A percentile compares a stretch with the other conserved stretches of the same genome.
Conservation (phyloP, 2,329 filamentous ascomycete genomes). For the Neonectria sp. region DNA sequence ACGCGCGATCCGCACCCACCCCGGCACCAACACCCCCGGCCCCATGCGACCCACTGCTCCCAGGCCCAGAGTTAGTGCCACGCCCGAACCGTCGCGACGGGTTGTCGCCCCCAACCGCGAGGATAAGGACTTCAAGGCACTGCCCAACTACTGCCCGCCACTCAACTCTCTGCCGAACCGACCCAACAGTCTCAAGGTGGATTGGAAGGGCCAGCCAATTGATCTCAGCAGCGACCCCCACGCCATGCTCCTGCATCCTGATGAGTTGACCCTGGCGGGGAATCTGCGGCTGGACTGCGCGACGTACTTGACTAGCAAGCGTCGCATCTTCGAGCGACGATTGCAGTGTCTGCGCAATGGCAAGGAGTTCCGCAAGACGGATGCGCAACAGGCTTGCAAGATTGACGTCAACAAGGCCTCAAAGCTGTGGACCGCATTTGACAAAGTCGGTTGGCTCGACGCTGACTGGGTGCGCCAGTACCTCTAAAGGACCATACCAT, state of each 20-base stretch:
- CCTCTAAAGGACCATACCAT: slow-evolving; percentile 41
- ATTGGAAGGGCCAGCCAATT: slow-evolving; percentile 87
- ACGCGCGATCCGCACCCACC: slow-evolving; percentile 54
- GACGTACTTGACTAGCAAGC: slow-evolving; percentile 93
- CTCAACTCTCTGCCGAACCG: slow-evolving; percentile 75
- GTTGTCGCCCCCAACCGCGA: slow-evolving; percentile 78
- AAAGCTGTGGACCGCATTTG: slow-evolving; percentile 91
- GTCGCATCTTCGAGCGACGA: slow-evolving; percentile 87
- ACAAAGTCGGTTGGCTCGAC: slow-evolving; percentile 88
- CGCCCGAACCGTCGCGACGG: slow-evolving; percentile 67
- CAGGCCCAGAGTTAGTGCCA: slow-evolving; percentile 57
- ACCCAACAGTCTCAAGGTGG: slow-evolving; percentile 82
- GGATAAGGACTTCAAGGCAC: slow-evolving; percentile 83
- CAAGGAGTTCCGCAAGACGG: slow-evolving; percentile 95
- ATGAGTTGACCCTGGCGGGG: slow-evolving; percentile 83
- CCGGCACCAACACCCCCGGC: slow-evolving; percentile 40
- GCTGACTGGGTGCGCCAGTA: slow-evolving; percentile 59
- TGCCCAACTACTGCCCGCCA: slow-evolving; percentile 82
- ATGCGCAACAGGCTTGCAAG: slow-evolving; percentile 96
- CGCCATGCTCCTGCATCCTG: slow-evolving; percentile 78
- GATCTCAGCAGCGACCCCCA: slow-evolving; percentile 83
- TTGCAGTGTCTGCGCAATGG: slow-evolving; percentile 76
- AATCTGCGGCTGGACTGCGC: slow-evolving; percentile 87
- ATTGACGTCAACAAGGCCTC: slow-evolving; percentile 99
- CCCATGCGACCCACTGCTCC: slow-evolving; percentile 47